Percentiles rank a stretch among this genome's conserved stretches.
Conservation (phyloP, 169 alveolate genomes). For the Cryptosporidium sp. region DNA sequence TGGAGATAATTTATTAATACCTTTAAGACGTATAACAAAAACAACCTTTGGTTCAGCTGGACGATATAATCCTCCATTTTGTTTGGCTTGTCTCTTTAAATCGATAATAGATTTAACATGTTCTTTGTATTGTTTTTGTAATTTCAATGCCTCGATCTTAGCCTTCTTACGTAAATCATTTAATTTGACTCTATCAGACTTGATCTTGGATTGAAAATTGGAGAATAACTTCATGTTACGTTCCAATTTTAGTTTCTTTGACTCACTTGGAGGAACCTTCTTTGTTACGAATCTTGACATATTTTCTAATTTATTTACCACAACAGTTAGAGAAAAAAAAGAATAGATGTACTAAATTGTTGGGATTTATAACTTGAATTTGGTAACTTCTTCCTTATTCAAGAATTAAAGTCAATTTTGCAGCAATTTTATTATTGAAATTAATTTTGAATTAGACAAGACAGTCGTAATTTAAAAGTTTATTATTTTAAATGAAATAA, state of each 20-base stretch:
- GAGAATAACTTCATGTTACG: constrained; percentile 15
- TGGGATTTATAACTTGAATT: constrained; percentile 2
- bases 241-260: constrained; percentile 49
- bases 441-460: constrained; percentile 1
- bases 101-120: constrained; percentile 55
- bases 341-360: neutral
- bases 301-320: constrained; percentile 1
- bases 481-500: neutral
- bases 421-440: constrained; percentile 2
- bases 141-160: constrained; percentile 48
- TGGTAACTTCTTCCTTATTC: neutral
- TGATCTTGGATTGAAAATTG: constrained; percentile 5
- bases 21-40: constrained; percentile 93
- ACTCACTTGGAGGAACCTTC: constrained; percentile 73
- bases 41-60: constrained; percentile 95
- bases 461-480: neutral
- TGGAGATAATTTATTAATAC: constrained; percentile 98
- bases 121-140: constrained; percentile 67
- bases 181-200: neutral
- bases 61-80: constrained; percentile 85
- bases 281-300: constrained; percentile 13
- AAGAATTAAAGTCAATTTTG: constrained; percentile 12
- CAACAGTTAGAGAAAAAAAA: constrained; percentile 3
- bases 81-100: constrained; percentile 83
- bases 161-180: constrained; percentile 51